Conservation (phyloP, 2,329 filamentous ascomycete species). For the Colletotrichum sp. region DNA sequence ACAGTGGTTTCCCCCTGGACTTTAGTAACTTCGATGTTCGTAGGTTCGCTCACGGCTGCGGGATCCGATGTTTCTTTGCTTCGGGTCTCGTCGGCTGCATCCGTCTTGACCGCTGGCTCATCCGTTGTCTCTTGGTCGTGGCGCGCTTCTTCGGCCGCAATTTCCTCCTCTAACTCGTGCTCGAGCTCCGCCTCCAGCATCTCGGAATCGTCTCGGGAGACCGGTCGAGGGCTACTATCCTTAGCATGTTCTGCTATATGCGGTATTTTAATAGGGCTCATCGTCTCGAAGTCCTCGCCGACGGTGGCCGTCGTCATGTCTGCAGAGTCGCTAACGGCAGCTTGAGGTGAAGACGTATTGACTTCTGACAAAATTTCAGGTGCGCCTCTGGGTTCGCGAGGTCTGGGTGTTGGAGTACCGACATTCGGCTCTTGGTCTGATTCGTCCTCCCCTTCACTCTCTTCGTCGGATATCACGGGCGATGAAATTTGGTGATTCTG, state of each 20-base stretch:
- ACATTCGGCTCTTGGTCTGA: background rate
- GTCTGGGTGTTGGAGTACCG: constrained; percentile 7
- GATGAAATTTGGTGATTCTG: background rate
- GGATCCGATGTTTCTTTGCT: background rate
- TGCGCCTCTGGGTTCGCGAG: background rate
- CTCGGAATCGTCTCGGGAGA: background rate
- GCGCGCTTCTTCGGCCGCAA: background rate
- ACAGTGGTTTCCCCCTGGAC: background rate
- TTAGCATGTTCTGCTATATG: background rate
- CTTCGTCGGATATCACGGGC: background rate
- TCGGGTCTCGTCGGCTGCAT: background rate
- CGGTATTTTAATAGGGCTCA: constrained; percentile 17
- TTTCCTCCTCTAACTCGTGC: constrained; percentile 9
- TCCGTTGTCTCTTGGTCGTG: background rate
- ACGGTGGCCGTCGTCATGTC: background rate
- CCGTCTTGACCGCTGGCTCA: background rate
- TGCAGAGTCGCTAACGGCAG: background rate
- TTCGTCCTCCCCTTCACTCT: constrained; percentile 4
- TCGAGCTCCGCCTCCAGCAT: constrained; percentile 8
- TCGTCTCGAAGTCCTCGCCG: constrained; percentile 10
- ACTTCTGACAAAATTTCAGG: background rate
- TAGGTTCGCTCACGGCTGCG: background rate
- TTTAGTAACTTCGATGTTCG: background rate
- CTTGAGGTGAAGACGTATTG: background rate
- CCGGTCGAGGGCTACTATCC: background rate